Evolutionary conservation across 768 basidiomycete species (phyloP), one percentile per base, ranked within the genome.

Genomic region (Lactarius hatsudake): DNA sequence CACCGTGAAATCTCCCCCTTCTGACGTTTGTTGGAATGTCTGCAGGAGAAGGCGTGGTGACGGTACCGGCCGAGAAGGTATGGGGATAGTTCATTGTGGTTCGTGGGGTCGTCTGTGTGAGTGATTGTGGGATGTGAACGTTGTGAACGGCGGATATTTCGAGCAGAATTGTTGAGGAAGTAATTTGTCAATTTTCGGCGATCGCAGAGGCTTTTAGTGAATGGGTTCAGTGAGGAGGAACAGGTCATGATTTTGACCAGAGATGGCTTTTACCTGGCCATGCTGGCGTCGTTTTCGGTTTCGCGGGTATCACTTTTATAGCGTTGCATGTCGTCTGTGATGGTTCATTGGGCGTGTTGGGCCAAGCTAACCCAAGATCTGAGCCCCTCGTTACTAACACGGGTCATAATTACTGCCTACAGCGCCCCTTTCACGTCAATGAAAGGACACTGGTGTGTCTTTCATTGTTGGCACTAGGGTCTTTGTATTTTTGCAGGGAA

Each of bases 41-140:
- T 32, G 6, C 6, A 32, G 32, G 32, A 7, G 32, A 32, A 32
- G 32, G 32, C 32, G 32, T 32, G 32, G 32, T 32, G 32, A 12
- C n/a, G 20, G 20, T n/a, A 48, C 45, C 3, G n/a, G n/a, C 3
- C n/a, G 8, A 48, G 45, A 48, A 48, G 45, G 45, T 20, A n/a
- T 48, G 45, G 45, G 45, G 45, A 48, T 10, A 48, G 45, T 48
- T 8, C 45, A 48, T 9, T 8, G 45, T 43, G 43, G 18, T 9
- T 43, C 4, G 43, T 43, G 20, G 20, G 20, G 45, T 48, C 45
- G 45, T 48, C 45, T 9, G n/a, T 10, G 9, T 20, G 45, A 48
- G 45, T 48, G 45, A 48, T 48, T 48, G n/a, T 48, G 45, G 45
- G 45, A 48, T n/a, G 45, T 48, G 45, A n/a, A n/a, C n/a, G 45